Conservation (phyloP, 805 yeast genomes). For the Lachancea cidri region DNA sequence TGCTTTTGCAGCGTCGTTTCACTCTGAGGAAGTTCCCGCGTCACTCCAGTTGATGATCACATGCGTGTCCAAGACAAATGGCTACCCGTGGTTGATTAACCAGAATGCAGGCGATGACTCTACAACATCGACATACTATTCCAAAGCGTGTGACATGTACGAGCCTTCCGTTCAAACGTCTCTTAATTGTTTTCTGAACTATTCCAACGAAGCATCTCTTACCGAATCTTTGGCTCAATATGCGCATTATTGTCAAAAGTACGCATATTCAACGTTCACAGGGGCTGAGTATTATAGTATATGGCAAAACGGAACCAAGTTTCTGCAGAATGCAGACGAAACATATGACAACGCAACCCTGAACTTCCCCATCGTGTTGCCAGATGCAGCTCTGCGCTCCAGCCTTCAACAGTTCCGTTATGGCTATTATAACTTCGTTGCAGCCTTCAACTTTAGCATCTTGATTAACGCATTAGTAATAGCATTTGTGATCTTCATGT, state of each 20-base stretch:
- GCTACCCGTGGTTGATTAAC: slow-evolving; percentile 1
- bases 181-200: slow-evolving; percentile 8
- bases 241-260: slow-evolving; percentile 1
- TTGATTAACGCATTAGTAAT: slow-evolving; percentile 6
- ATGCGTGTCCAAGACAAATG: slow-evolving; percentile 5
- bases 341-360: not conserved
- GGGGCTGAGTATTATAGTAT: not conserved
- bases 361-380: slow-evolving; percentile 4
- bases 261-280: slow-evolving; percentile 1
- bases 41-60: slow-evolving; percentile 5
- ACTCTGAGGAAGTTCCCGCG: slow-evolving; percentile 3
- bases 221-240: not conserved
- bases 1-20: slow-evolving; percentile 5
- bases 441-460: slow-evolving; percentile 8
- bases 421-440: slow-evolving; percentile 7
- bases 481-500: not conserved
- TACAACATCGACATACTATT: slow-evolving; percentile 1
- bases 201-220: not conserved
- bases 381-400: slow-evolving; percentile 1
- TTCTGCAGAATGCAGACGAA: slow-evolving; percentile 1
- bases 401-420: slow-evolving; percentile 3
- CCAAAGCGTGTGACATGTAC: slow-evolving; percentile 9
- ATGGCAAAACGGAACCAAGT: slow-evolving; percentile 7
- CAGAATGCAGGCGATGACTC: slow-evolving; percentile 1
- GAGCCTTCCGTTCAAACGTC: slow-evolving; percentile 10